These are phyloP conservation scores for Oenanthe sinensis DNA, from an alignment of 129 eudicot species.

Conservation along the genomic window DNA sequence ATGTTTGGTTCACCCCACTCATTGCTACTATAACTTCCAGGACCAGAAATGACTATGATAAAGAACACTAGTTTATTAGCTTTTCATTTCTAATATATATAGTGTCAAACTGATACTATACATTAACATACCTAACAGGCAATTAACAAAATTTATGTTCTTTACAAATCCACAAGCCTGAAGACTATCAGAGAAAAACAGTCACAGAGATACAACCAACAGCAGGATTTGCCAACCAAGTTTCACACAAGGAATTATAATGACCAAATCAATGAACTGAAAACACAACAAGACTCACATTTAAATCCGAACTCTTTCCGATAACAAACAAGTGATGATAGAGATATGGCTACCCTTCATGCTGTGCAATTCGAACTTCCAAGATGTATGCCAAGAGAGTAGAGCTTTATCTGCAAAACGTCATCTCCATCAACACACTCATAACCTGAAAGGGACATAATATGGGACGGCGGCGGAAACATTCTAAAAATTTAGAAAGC, in stretches of 20 bases:
- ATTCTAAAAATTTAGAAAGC: background rate
- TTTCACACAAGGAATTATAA: background rate
- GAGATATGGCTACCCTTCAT: background rate
- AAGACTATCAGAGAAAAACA: background rate
- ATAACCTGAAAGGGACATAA: background rate
- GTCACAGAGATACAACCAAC: background rate
- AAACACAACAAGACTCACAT: background rate
- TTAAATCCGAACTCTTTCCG: background rate
- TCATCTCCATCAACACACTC: background rate
- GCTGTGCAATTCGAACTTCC: background rate
- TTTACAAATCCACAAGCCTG: background rate
- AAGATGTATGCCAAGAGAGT: background rate
- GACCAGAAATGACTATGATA: background rate
- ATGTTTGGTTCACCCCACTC: background rate
- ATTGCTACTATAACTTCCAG: background rate
- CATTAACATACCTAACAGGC: background rate
- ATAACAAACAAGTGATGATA: background rate
- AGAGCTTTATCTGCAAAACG: background rate
- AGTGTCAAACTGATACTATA: background rate
- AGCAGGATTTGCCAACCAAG: background rate
- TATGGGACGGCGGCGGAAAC: background rate
- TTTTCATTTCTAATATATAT: background rate
- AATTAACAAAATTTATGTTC: background rate
- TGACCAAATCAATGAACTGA: background rate
- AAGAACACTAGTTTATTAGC: background rate